These are phyloP conservation scores for Basipetospora chlamydospora DNA, from an alignment of 2,329 filamentous ascomycete species.

Conservation along the genomic window DNA sequence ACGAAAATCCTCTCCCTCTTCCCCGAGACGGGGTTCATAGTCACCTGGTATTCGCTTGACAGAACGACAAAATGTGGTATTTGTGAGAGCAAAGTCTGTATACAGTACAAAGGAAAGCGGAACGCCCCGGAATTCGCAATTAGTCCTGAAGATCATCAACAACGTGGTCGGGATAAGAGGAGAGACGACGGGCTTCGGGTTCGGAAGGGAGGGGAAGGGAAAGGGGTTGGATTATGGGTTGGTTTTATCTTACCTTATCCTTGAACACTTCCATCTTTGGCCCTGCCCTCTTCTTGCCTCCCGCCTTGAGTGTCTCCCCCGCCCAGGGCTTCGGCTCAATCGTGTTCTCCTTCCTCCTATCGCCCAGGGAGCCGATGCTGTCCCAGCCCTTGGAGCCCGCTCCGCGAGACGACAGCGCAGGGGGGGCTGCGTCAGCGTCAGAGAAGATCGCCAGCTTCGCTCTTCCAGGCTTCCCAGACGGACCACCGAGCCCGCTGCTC, in stretches of 20 bases:
- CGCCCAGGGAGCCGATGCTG: slow-evolving; percentile 70
- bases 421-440: slow-evolving; percentile 50
- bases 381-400: slow-evolving; percentile 68
- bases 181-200: too few species aligned
- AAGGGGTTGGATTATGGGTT: not conserved
- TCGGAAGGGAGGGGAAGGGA: slow-evolving; percentile 12
- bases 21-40: slow-evolving; percentile 67
- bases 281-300: slow-evolving; percentile 58
- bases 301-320: slow-evolving; percentile 78
- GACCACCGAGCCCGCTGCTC: slow-evolving; percentile 29
- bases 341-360: slow-evolving; percentile 88
- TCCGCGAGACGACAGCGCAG: slow-evolving; percentile 35
- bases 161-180: slow-evolving; percentile 32
- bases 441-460: slow-evolving; percentile 86
- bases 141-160: slow-evolving; percentile 97
- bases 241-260: slow-evolving; percentile 63
- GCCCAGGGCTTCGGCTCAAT: slow-evolving; percentile 80
- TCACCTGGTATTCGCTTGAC: slow-evolving; percentile 61
- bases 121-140: slow-evolving; percentile 40
- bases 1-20: slow-evolving; percentile 79
- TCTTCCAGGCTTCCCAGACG: slow-evolving; percentile 53
- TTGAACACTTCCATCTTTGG: slow-evolving; percentile 88
- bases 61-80: slow-evolving; percentile 54
- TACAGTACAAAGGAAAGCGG: slow-evolving; percentile 24
- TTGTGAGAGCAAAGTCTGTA: slow-evolving; percentile 43